Evolutionary conservation across 1,284 basidiomycete genomes (phyloP), one percentile per base, ranked within the genome.

Genomic region (Cryptococcus deneoformans): DNA sequence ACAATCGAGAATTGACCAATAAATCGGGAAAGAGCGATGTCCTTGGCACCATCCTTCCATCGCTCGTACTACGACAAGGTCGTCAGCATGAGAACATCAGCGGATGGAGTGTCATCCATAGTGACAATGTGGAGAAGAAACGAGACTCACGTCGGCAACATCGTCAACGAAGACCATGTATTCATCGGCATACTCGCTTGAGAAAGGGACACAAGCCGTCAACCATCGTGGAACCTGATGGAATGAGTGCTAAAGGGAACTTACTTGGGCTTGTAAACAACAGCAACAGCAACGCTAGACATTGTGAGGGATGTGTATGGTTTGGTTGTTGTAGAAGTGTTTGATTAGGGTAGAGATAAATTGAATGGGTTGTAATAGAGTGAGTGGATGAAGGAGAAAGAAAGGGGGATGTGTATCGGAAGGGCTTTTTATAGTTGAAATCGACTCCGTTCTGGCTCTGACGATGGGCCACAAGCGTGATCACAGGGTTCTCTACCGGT

Each of bases 91-190:
- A 5, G 2, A 14, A 6, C 29, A 5, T 9, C 12, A 5, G 16
- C 16, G 11, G 40, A 51, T 6, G 11, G 5, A n/a, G 3, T 10
- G n/a, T n/a, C 43, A 44, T 11, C 5, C 40, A 42, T 42, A 44
- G 29, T 29, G 29, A 29, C 29, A 29, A 29, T 29, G 29, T 5
- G 14, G 43, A 9, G 7, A 34, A 16, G 40, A 29, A 39, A 8
- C 1, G 3, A 14, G 10, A 64, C 70, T 53, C 60, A 72, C 70
- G 64, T 75, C 73, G 43, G 61, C 55, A 57, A 67, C 65, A 63
- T 76, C 74, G 40, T 73, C 72, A 54, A 76, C 60, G 56, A 72
- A 70, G 59, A 76, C 68, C 50, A 74, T 57, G 66, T 73, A 75
- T 63, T 75, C 70, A 56, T 71, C 69, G 29, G 67, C 73, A 60